Evolutionary conservation across 176 grass and related monocot species (phyloP).

Genomic region (Saccharum officinarum): DNA sequence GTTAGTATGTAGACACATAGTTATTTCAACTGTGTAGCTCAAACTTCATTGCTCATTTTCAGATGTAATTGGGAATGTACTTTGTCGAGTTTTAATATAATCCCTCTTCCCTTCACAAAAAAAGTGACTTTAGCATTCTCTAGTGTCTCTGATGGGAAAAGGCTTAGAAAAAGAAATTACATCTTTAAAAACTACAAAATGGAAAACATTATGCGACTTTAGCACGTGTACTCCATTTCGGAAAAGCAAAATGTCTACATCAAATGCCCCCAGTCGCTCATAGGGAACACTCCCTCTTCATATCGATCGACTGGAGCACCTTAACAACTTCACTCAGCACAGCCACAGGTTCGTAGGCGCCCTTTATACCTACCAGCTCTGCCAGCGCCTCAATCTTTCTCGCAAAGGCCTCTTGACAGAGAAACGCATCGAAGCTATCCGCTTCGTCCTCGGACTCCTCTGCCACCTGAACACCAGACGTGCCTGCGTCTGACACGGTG

Average conservation of each 20-base stretch:
- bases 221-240: neutral
- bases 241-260: neutral
- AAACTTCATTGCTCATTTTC: too few species aligned
- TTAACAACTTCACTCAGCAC: conserved; percentile 38
- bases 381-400: conserved; percentile 39
- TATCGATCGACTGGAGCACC: conserved; percentile 23
- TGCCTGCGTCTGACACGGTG: conserved; percentile 29
- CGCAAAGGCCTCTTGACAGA: neutral
- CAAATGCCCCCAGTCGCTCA: neutral
- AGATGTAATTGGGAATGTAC: too few species aligned
- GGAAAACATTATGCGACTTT: too few species aligned
- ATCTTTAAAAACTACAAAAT: too few species aligned
- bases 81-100: too few species aligned
- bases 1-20: too few species aligned
- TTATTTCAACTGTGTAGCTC: too few species aligned
- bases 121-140: too few species aligned
- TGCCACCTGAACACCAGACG: neutral
- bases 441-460: neutral
- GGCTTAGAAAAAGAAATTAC: too few species aligned
- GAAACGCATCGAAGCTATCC: conserved; percentile 21
- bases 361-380: conserved; percentile 30
- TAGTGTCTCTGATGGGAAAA: too few species aligned
- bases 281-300: neutral
- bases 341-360: neutral
- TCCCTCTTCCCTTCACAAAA: too few species aligned